These are phyloP conservation scores for Phaffomyces thermotolerans DNA, from an alignment of 805 yeast genomes.

Conservation along the genomic window DNA sequence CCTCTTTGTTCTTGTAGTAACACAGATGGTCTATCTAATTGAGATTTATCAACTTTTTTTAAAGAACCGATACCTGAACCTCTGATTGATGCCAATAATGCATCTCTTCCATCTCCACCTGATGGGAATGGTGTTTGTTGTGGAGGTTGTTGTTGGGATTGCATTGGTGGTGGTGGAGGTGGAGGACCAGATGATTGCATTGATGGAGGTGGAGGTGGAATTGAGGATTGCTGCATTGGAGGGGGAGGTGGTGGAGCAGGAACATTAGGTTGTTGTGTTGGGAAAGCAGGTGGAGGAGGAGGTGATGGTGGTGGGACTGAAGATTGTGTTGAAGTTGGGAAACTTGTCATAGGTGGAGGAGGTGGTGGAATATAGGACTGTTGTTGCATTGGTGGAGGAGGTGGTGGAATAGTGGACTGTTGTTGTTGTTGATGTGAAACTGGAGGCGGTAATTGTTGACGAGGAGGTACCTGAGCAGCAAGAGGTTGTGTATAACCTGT, in stretches of 20 bases:
- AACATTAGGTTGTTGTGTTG: constrained; percentile 1
- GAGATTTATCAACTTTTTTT: constrained; percentile 74
- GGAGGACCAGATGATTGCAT: background rate
- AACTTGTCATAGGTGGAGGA: constrained; percentile 3
- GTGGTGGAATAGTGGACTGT: background rate
- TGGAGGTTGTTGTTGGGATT: constrained; percentile 16
- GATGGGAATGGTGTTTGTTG: constrained; percentile 23
- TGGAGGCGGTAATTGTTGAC: constrained; percentile 10
- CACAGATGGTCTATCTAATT: constrained; percentile 72
- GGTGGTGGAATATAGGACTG: constrained; percentile 2
- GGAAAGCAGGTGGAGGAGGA: constrained; percentile 6
- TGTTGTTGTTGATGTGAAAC: constrained; percentile 14
- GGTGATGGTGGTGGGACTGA: background rate
- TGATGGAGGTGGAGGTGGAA: constrained; percentile 6
- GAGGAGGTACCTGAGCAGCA: constrained; percentile 1
- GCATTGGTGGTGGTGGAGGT: constrained; percentile 24
- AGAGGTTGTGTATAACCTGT: background rate
- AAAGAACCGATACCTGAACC: constrained; percentile 63
- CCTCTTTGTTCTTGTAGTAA: constrained; percentile 67
- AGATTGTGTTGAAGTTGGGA: constrained; percentile 2
- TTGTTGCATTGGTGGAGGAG: background rate
- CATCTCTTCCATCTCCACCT: constrained; percentile 63
- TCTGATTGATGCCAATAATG: constrained; percentile 79
- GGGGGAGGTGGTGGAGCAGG: constrained; percentile 12
- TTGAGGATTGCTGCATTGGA: background rate